Percentiles rank a stretch among this genome's conserved stretches.
These are phyloP conservation scores for Colletotrichum echinochloae DNA, from an alignment of 2,329 filamentous ascomycete species.

Conservation along the genomic window DNA sequence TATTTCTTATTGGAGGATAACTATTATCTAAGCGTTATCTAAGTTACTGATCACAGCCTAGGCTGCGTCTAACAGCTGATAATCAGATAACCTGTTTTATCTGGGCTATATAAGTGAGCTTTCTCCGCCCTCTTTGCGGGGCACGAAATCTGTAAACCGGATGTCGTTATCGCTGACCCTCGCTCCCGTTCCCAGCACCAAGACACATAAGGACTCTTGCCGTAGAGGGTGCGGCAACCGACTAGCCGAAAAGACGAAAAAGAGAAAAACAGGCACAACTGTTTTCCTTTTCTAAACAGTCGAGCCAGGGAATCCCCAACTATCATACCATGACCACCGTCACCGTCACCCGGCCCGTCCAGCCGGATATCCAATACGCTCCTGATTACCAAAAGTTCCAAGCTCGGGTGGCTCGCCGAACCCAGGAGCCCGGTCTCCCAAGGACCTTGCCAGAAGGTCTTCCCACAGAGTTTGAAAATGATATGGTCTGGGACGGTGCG, in stretches of 20 bases:
- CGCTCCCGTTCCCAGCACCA: too few species aligned
- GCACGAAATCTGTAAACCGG: conserved; percentile 25
- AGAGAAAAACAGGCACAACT: not conserved
- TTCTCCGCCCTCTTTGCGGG: conserved; percentile 30
- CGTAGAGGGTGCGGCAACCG: not conserved
- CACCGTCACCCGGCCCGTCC: conserved; percentile 51
- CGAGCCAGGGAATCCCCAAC: not conserved
- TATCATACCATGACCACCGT: conserved; percentile 15
- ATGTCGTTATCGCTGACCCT: conserved; percentile 29
- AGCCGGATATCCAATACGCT: conserved; percentile 70
- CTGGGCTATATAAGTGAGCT: not conserved
- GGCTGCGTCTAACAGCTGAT: not conserved
- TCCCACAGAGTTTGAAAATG: conserved; percentile 59
- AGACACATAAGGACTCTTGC: not conserved
- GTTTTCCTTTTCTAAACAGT: not conserved
- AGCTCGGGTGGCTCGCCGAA: conserved; percentile 58
- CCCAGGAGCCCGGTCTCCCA: conserved; percentile 54
- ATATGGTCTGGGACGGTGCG: conserved; percentile 69
- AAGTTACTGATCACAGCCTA: too few species aligned
- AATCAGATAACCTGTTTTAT: conserved; percentile 8
- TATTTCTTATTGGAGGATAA: too few species aligned
- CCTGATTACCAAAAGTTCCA: conserved; percentile 67
- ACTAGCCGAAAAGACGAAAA: not conserved
- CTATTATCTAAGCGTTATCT: too few species aligned
- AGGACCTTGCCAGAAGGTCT: conserved; percentile 62